Evolutionary conservation across 106 monocot species (phyloP).

Genomic region (Dioscorea zingiberensis): DNA sequence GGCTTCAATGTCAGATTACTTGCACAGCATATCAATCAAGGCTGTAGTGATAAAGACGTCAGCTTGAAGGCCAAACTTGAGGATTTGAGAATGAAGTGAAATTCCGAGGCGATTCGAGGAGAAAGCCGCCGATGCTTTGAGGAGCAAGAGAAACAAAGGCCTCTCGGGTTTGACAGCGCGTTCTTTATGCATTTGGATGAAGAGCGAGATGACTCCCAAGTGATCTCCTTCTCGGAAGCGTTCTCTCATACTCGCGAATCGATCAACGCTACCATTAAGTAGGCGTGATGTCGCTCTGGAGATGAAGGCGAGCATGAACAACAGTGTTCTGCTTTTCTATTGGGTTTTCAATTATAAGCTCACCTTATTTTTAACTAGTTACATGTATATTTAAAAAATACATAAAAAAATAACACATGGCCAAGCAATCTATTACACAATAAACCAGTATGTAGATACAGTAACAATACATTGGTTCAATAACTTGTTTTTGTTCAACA

Average conservation of each 20-base stretch:
- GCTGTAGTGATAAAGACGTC: constrained; percentile 17
- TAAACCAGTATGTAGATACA: too few species aligned
- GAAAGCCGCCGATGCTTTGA: constrained; percentile 19
- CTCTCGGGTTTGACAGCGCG: not conserved
- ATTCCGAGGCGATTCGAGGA: not conserved
- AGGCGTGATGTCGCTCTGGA: too few species aligned
- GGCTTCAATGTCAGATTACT: not conserved
- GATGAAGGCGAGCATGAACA: too few species aligned
- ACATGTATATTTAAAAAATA: too few species aligned
- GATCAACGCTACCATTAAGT: too few species aligned
- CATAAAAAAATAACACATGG: too few species aligned
- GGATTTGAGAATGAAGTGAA: constrained; percentile 24
- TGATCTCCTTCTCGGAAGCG: constrained; percentile 11
- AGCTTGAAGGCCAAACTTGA: constrained; percentile 21
- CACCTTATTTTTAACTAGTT: too few species aligned
- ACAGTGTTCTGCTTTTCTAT: too few species aligned
- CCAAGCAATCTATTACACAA: too few species aligned
- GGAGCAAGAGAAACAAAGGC: constrained; percentile 21
- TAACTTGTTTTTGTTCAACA: not conserved
- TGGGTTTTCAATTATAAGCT: too few species aligned
- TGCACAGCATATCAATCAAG: constrained; percentile 7
- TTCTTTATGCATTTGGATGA: not conserved
- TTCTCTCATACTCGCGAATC: too few species aligned
- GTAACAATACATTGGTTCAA: too few species aligned
- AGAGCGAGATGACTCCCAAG: constrained; percentile 11